Conservation (phyloP, 176 grass and related monocot species). For the Lolium rigidum region DNA sequence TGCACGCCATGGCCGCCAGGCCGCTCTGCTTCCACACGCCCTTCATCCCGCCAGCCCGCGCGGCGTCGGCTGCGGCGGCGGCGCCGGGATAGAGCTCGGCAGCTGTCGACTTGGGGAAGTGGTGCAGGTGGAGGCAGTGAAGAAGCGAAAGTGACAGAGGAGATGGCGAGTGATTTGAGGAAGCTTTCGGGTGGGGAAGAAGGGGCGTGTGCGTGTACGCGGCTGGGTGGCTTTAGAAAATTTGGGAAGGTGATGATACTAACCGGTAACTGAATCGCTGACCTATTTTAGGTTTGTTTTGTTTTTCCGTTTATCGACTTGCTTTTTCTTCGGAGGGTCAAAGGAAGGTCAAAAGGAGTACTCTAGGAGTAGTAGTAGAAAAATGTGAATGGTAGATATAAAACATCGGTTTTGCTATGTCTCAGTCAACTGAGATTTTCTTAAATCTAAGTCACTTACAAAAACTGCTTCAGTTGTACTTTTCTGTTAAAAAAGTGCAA, state of each 20-base stretch:
- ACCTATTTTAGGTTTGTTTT: conserved; percentile 31
- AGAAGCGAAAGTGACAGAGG: conserved; percentile 2
- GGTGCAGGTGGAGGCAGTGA: neutral
- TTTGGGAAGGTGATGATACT: neutral
- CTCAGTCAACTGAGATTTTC: too few relatives aligned
- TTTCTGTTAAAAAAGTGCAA: too few relatives aligned
- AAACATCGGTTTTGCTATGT: too few relatives aligned
- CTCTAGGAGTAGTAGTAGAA: neutral
- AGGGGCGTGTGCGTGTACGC: neutral
- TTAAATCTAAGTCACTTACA: too few relatives aligned
- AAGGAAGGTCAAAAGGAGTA: conserved; percentile 6
- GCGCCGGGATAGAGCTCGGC: neutral
- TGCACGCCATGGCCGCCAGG: conserved; percentile 38
- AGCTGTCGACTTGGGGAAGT: neutral
- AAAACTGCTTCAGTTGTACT: too few relatives aligned
- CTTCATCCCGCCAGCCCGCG: conserved; percentile 42
- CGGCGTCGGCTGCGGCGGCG: neutral
- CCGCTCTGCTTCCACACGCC: conserved; percentile 57
- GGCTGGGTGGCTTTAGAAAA: conserved; percentile 6
- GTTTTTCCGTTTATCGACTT: neutral
- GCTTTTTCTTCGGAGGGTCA: conserved; percentile 16
- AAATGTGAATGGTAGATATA: neutral
- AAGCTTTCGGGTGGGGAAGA: neutral
- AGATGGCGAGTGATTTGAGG: conserved; percentile 32
- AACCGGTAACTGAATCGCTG: neutral